Percentiles rank a stretch among this genome's conserved stretches.
These are phyloP conservation scores for Eucalyptus pumila DNA, from an alignment of 345 rosid genomes.

Conservation along the genomic window DNA sequence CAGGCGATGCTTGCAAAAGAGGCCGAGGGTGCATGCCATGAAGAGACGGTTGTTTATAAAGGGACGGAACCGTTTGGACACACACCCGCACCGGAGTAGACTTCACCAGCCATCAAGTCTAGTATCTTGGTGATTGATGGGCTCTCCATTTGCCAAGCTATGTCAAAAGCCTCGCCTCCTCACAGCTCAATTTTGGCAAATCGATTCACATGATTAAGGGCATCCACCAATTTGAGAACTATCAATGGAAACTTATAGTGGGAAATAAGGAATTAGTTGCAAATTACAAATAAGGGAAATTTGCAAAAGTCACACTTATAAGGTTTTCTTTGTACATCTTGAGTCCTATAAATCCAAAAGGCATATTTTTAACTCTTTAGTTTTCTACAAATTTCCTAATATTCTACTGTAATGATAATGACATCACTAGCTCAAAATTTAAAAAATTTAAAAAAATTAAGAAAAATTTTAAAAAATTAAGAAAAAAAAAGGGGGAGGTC, in stretches of 20 bases:
- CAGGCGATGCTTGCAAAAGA: not conserved
- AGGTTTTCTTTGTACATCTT: not conserved
- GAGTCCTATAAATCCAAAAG: not conserved
- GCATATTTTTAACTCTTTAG: not conserved
- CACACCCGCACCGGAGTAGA: conserved; percentile 10
- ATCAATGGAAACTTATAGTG: not conserved
- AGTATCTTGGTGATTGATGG: not conserved
- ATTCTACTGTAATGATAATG: not conserved
- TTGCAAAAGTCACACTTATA: not conserved
- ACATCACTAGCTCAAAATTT: not conserved
- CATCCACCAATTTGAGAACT: not conserved
- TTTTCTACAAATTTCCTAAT: not conserved
- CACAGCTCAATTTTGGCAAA: too few relatives aligned
- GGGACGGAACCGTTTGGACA: conserved; percentile 2
- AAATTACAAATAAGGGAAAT: not conserved
- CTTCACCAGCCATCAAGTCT: not conserved
- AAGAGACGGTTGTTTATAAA: conserved; percentile 15
- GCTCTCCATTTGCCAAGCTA: not conserved
- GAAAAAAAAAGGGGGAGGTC: too few relatives aligned
- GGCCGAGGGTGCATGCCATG: conserved; percentile 1
- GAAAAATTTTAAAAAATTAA: too few relatives aligned
- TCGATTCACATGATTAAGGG: too few relatives aligned
- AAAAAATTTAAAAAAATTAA: too few relatives aligned
- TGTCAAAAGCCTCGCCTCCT: too few relatives aligned
- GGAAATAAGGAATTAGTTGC: not conserved